Evolutionary conservation across 176 grass and related monocot genomes (phyloP).

Genomic region (Poa pratensis): DNA sequence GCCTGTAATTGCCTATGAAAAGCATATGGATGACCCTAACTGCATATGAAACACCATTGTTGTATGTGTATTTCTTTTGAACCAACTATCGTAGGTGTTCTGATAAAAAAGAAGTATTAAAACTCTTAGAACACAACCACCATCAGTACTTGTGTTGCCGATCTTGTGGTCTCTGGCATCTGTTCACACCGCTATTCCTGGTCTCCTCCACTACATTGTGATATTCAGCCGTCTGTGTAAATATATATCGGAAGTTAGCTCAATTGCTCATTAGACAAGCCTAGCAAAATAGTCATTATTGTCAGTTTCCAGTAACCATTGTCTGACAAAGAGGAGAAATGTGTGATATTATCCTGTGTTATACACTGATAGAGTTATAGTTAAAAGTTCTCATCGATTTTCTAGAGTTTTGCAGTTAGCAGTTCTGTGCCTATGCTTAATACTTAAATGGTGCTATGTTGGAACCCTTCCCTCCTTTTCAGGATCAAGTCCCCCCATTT

Average conservation of each 20-base stretch:
- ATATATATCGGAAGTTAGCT: conserved; percentile 23
- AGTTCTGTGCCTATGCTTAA: neutral
- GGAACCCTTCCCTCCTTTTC: conserved; percentile 18
- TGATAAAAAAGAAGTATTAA: conserved; percentile 6
- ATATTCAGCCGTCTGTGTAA: neutral
- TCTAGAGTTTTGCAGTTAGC: conserved; percentile 10
- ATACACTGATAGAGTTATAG: neutral
- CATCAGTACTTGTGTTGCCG: neutral
- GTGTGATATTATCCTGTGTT: neutral
- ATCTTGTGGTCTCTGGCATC: neutral
- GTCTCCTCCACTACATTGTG: neutral
- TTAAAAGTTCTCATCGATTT: conserved; percentile 10
- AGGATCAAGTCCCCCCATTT: conserved; percentile 99
- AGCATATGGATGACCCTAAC: neutral
- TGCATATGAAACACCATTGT: conserved; percentile 3
- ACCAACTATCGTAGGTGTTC: neutral
- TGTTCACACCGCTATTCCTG: conserved; percentile 4
- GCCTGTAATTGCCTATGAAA: neutral
- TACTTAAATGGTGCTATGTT: neutral
- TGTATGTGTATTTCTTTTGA: neutral
- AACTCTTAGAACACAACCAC: neutral
- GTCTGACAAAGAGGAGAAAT: neutral
- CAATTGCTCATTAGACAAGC: conserved; percentile 10
- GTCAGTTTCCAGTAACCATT: neutral
- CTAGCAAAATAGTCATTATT: conserved; percentile 6